A percentile compares a stretch with the other conserved stretches of the same genome.
Conservation (phyloP, 805 yeast genomes). For the Kodamaea hsintzibuensis region DNA sequence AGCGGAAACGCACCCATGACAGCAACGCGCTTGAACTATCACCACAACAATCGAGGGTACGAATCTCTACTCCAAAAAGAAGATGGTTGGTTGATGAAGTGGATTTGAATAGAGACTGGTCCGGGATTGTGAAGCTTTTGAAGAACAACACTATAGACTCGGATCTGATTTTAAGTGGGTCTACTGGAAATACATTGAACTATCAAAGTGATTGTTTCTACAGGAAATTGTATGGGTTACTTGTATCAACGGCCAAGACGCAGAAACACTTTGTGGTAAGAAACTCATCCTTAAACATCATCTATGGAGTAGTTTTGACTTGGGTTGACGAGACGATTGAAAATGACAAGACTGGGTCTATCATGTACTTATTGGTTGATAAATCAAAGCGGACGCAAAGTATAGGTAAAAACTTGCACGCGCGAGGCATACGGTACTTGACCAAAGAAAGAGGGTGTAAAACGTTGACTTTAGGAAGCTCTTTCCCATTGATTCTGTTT, state of each 20-base stretch:
- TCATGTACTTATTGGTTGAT: conserved; percentile 52
- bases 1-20: conserved; percentile 22
- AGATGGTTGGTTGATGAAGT: conserved; percentile 62
- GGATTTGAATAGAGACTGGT: conserved; percentile 50
- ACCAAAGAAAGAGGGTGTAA: conserved; percentile 43
- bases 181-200: conserved; percentile 17
- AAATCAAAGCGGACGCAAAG: conserved; percentile 54
- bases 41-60: conserved; percentile 13
- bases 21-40: conserved; percentile 1
- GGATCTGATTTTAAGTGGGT: conserved; percentile 11
- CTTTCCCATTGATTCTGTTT: conserved; percentile 48
- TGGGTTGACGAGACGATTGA: conserved; percentile 43
- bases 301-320: conserved; percentile 56
- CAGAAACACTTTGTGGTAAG: conserved; percentile 56
- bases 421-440: conserved; percentile 52
- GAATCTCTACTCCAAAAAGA: conserved; percentile 30
- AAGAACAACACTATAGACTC: conserved; percentile 34
- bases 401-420: conserved; percentile 55
- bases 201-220: conserved; percentile 30
- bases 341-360: conserved; percentile 34
- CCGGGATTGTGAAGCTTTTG: conserved; percentile 46
- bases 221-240: conserved; percentile 30
- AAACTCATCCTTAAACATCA: conserved; percentile 53
- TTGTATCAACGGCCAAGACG: conserved; percentile 26
- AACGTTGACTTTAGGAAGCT: conserved; percentile 42